Evolutionary conservation across 2,329 filamentous ascomycete species (phyloP).

Genomic region (Penicillium digitatum): DNA sequence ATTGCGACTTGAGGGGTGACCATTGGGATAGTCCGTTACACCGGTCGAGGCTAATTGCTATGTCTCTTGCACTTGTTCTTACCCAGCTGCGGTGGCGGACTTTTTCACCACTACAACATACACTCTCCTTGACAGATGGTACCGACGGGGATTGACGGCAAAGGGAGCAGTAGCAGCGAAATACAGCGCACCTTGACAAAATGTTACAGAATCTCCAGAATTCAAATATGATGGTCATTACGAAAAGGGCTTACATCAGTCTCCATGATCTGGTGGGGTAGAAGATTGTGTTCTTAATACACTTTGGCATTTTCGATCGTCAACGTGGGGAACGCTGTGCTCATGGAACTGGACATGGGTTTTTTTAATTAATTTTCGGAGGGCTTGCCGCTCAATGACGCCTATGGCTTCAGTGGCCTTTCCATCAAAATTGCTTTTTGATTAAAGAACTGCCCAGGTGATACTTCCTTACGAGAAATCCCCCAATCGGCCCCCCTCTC

Average conservation of each 20-base stretch:
- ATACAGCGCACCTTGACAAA: neutral
- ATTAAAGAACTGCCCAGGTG: neutral
- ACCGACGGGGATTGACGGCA: neutral
- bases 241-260: neutral
- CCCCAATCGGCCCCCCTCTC: neutral
- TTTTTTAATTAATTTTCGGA: neutral
- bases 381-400: neutral
- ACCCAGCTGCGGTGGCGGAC: neutral
- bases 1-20: neutral
- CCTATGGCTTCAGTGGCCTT: neutral
- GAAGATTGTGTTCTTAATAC: neutral
- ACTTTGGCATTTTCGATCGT: neutral
- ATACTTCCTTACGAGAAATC: neutral
- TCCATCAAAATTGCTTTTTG: neutral
- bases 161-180: neutral
- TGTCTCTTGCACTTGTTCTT: neutral
- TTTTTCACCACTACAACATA: neutral
- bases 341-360: neutral
- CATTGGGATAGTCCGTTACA: neutral
- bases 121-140: neutral
- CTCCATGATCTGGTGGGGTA: neutral
- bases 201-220: neutral
- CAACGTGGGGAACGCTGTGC: neutral
- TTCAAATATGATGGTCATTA: neutral
- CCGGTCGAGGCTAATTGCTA: conserved; percentile 1